Evolutionary conservation across 1,284 basidiomycete genomes (phyloP), one percentile per base, ranked within the genome.

Genomic region (Sporisorium exsertum): DNA sequence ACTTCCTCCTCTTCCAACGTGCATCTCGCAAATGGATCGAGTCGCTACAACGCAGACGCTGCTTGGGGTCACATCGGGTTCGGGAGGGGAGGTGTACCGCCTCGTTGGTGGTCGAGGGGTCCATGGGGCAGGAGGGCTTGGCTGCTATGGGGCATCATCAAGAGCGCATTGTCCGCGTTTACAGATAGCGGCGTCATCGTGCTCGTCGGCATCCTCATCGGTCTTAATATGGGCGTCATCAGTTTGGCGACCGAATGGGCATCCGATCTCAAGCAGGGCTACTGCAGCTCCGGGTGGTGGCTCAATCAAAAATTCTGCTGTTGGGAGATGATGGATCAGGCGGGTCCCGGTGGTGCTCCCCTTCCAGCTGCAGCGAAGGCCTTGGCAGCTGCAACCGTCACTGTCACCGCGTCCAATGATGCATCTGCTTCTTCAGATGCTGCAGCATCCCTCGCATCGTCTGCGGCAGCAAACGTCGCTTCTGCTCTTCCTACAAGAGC

Each of bases 241-340:
- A 95, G 94, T 43, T 97, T 99, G 79, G 88, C 95, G 64, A 97
- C 94, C n/a, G 94, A 93, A 86, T 99, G 97, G 97, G 89, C 98
- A 10, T 95, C 95, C 1, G 95, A 99, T 86, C 90, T 98, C 72
- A 98, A 98, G 88, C 92, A 95, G 88, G 97, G 97, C 0, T 96
- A 97, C 84, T 99, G 97, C 86, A 90, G 91, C 1, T 93, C 95
- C 63, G 95, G 94, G 3, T 99, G 97, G 97, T 99, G 97, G 96
- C 86, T 99, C 63, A 97, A 95, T 86, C 91, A 94, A 81, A 94
- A 97, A 84, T 98, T 98, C 86, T 99, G 97, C 87, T 99, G 97
- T 85, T 95, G 94, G 93, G 94, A 95, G 84, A 74, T 83, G 64
- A 81, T 80, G 79, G 84, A 85, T 58, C 62, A 67, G 7, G 80